These are phyloP conservation scores for Penicillium sp. DNA, from an alignment of 2,329 filamentous ascomycete genomes.

Conservation along the genomic window DNA sequence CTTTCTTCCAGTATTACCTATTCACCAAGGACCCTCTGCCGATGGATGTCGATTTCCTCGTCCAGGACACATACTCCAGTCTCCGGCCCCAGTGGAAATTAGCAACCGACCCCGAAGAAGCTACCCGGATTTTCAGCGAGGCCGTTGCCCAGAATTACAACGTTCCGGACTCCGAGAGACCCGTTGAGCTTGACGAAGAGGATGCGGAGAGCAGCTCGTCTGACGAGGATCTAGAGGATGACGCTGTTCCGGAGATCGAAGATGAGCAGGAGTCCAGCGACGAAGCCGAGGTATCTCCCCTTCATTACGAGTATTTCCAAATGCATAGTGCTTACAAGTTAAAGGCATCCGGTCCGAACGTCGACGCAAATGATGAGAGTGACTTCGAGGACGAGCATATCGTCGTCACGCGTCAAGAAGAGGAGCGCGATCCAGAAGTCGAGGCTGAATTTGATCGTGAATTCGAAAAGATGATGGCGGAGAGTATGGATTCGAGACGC, in stretches of 20 bases:
- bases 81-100: slow-evolving; percentile 93
- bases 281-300: slow-evolving; percentile 47
- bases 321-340: slow-evolving; percentile 12
- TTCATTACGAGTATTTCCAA: background rate
- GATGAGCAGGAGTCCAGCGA: slow-evolving; percentile 59
- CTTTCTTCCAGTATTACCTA: slow-evolving; percentile 94
- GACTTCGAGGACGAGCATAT: slow-evolving; percentile 84
- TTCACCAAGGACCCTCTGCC: slow-evolving; percentile 85
- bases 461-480: slow-evolving; percentile 97
- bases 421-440: slow-evolving; percentile 86
- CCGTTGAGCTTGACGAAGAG: slow-evolving; percentile 74
- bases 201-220: slow-evolving; percentile 70
- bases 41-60: slow-evolving; percentile 96
- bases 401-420: slow-evolving; percentile 86
- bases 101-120: slow-evolving; percentile 78
- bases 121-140: slow-evolving; percentile 78
- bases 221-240: slow-evolving; percentile 74
- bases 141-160: slow-evolving; percentile 92
- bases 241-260: slow-evolving; percentile 56
- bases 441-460: slow-evolving; percentile 98
- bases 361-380: slow-evolving; percentile 48
- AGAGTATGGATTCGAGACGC: slow-evolving; percentile 92
- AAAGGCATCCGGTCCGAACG: slow-evolving; percentile 50
- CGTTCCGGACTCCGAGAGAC: slow-evolving; percentile 70
- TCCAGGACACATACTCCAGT: slow-evolving; percentile 86